A percentile compares a stretch with the other conserved stretches of the same genome.
Conservation (phyloP, 352 stramenopile genomes). For the Thraustochytrium sp. region DNA sequence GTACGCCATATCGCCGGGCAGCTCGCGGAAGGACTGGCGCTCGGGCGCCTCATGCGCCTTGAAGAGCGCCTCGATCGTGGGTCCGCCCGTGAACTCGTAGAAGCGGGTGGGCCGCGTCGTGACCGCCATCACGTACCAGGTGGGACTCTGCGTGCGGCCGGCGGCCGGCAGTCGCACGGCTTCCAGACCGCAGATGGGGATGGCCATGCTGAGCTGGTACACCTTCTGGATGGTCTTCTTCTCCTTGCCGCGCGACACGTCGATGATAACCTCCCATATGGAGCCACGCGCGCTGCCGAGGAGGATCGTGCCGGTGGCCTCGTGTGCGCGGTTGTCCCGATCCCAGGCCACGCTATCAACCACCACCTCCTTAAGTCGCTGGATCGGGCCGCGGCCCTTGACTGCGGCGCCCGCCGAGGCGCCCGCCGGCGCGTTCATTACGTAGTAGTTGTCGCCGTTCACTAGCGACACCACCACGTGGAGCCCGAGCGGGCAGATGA, state of each 20-base stretch:
- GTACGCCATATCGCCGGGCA: constrained; percentile 71
- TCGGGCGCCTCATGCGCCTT: constrained; percentile 68
- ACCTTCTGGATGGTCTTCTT: constrained; percentile 14
- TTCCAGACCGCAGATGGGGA: background rate
- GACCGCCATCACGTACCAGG: constrained; percentile 52
- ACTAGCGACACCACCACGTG: background rate
- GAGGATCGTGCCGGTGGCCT: background rate
- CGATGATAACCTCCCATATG: constrained; percentile 21
- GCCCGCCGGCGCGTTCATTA: background rate
- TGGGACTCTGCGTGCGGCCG: background rate
- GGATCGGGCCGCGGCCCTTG: background rate
- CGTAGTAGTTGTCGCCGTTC: constrained; percentile 26
- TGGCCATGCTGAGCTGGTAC: constrained; percentile 18
- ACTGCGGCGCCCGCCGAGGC: background rate
- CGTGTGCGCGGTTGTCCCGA: background rate
- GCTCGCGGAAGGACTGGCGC: constrained; percentile 75
- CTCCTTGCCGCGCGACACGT: constrained; percentile 6
- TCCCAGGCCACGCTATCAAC: constrained; percentile 28
- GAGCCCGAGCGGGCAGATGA: background rate
- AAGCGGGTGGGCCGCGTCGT: constrained; percentile 68
- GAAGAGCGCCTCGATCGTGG: constrained; percentile 75
- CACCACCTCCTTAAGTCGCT: constrained; percentile 25
- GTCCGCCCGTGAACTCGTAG: constrained; percentile 79
- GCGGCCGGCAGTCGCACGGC: background rate
- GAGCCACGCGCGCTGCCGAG: background rate